These are phyloP conservation scores for Brassica rapa DNA, from an alignment of 345 rosid species.

Conservation along the genomic window DNA sequence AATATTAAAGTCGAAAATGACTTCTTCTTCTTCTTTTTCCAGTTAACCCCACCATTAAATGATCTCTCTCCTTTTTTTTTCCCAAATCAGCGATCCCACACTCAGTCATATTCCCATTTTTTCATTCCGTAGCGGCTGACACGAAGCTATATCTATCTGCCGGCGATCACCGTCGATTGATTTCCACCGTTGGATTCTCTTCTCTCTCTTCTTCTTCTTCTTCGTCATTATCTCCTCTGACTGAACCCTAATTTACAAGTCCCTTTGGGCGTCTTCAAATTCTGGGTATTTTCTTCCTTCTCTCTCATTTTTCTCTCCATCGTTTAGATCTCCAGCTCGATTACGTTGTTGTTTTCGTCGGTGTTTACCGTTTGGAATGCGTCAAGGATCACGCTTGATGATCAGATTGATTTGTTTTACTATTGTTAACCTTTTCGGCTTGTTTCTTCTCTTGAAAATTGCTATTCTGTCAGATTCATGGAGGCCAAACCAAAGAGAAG, in stretches of 20 bases:
- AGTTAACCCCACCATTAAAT: too few relatives aligned
- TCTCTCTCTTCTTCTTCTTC: background rate
- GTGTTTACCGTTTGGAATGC: background rate
- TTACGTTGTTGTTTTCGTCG: background rate
- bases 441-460: too few relatives aligned
- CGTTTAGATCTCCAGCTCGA: background rate
- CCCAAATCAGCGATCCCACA: background rate
- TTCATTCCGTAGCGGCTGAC: background rate
- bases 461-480: slow-evolving; percentile 39
- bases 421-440: too few relatives aligned
- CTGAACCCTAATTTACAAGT: background rate
- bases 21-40: too few relatives aligned
- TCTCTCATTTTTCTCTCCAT: background rate
- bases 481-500: slow-evolving; percentile 82
- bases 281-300: background rate
- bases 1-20: too few relatives aligned
- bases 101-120: background rate
- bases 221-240: background rate
- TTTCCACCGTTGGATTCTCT: background rate
- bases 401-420: too few relatives aligned
- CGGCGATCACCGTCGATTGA: slow-evolving; percentile 2
- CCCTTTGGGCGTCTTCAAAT: background rate
- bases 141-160: background rate
- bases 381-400: too few relatives aligned
- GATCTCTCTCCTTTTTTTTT: background rate